These are phyloP conservation scores for Trifolium dubium DNA, from an alignment of 306 rosid species.

Conservation along the genomic window DNA sequence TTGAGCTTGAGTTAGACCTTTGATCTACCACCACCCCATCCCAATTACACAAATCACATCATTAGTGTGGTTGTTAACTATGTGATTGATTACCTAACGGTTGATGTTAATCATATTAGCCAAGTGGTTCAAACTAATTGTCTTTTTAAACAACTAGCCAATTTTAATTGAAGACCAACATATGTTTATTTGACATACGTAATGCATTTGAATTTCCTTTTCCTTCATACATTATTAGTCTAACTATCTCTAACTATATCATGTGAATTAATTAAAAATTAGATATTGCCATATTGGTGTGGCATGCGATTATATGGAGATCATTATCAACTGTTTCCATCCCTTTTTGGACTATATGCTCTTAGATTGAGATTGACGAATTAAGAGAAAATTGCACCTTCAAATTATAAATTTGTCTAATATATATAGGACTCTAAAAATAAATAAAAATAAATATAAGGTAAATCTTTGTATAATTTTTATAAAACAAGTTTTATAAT, in stretches of 20 bases:
- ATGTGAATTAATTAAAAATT: conserved; percentile 39
- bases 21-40: conserved; percentile 56
- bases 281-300: conserved; percentile 35
- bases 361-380: conserved; percentile 35
- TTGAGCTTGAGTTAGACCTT: conserved; percentile 49
- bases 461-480: too few relatives aligned
- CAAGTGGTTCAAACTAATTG: conserved; percentile 40
- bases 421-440: too few relatives aligned
- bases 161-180: conserved; percentile 1
- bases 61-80: conserved; percentile 64
- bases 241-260: conserved; percentile 42
- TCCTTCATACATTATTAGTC: conserved; percentile 28
- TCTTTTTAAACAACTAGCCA: conserved; percentile 25
- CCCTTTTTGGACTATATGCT: conserved; percentile 6
- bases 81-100: conserved; percentile 73
- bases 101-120: conserved; percentile 49
- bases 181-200: not conserved
- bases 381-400: conserved; percentile 13
- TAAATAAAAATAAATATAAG: too few relatives aligned
- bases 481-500: too few relatives aligned
- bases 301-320: conserved; percentile 1
- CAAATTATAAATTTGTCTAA: not conserved
- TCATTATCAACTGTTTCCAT: conserved; percentile 41
- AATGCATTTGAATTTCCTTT: conserved; percentile 38
- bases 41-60: conserved; percentile 53